Evolutionary conservation across 768 basidiomycete genomes (phyloP), one percentile per base, ranked within the genome.

Genomic region (Pholiota molesta): DNA sequence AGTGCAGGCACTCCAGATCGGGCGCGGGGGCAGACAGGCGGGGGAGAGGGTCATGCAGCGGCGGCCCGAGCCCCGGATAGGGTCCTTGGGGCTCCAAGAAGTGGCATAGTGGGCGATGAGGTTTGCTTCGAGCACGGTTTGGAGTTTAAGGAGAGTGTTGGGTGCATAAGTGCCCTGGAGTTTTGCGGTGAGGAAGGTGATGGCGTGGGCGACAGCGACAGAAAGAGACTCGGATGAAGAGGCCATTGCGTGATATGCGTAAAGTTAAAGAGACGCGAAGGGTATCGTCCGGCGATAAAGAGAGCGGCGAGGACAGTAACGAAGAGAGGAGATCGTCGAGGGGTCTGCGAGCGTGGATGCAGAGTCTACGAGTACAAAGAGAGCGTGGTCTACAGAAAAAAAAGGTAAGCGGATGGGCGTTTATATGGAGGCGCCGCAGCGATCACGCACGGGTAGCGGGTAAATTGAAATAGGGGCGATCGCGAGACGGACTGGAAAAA

Each of bases 31-130:
- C 2, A 86, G 81, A 67, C 85, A 84, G 63, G 75, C 70, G 11
- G 90, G 90, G 5, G 91, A 88, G 58, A 94, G 81, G 57, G 88
- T 82, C 67, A 92, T 85, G 77, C 87, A 89, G 69, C 91, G 89
- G 60, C 86, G 87, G 54, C 86, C 86, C 19, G 89, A 89, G 55
- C 89, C 86, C 62, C 83, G 82, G 52, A 86, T 78, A 47, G 90
- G 90, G 56, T 91, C 84, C 28, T 79, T 75, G 4, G 84, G 81
- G 52, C 75, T 76, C 91, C 91, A 93, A 10, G 86, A 82, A 45
- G 87, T 75, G 40, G 87, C 84, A 69, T 85, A 92, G 62, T 87
- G 82, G 39, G 89, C 82, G 23, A 81, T 86, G 68, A 93, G 82
- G 79, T 90, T 90, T 45, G 85, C 83, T 77, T 91, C 86, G 64